phyloP scores from a whole-genome alignment of 768 basidiomycete species.

The Termitomyces sp. region DNA sequence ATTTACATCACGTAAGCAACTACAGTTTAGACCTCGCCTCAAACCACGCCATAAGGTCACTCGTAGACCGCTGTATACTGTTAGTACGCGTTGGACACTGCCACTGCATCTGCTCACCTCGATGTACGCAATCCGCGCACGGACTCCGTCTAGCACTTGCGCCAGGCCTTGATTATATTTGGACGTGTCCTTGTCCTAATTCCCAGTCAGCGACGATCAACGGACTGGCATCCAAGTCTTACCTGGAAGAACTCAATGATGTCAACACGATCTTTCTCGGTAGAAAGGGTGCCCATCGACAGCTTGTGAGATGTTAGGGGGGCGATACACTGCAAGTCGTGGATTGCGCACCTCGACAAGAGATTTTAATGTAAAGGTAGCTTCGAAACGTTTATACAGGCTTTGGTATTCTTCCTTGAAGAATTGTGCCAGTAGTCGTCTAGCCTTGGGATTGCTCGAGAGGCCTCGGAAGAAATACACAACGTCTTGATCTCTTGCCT shows the following conservation, averaged over 20 bases:
- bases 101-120: constrained; percentile 34
- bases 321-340: constrained; percentile 6
- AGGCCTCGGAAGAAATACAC: constrained; percentile 60
- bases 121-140: constrained; percentile 55
- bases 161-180: constrained; percentile 61
- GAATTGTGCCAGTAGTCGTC: constrained; percentile 51
- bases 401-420: constrained; percentile 66
- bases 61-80: constrained; percentile 46
- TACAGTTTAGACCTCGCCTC: constrained; percentile 20
- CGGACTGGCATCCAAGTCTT: constrained; percentile 12
- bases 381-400: constrained; percentile 66
- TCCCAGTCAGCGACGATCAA: constrained; percentile 18
- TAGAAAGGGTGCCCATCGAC: constrained; percentile 40
- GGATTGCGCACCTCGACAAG: constrained; percentile 47
- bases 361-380: constrained; percentile 53
- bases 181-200: constrained; percentile 60
- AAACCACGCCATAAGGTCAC: constrained; percentile 55
- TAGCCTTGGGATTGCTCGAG: constrained; percentile 47
- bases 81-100: not conserved
- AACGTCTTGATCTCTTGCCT: constrained; percentile 57
- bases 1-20: constrained; percentile 18
- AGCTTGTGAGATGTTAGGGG: constrained; percentile 24
- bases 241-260: constrained; percentile 76
- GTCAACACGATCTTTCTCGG: constrained; percentile 57
- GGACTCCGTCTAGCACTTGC: constrained; percentile 67